phyloP scores from a whole-genome alignment of 805 yeast species.

The Wickerhamiella kurtzmanii region DNA sequence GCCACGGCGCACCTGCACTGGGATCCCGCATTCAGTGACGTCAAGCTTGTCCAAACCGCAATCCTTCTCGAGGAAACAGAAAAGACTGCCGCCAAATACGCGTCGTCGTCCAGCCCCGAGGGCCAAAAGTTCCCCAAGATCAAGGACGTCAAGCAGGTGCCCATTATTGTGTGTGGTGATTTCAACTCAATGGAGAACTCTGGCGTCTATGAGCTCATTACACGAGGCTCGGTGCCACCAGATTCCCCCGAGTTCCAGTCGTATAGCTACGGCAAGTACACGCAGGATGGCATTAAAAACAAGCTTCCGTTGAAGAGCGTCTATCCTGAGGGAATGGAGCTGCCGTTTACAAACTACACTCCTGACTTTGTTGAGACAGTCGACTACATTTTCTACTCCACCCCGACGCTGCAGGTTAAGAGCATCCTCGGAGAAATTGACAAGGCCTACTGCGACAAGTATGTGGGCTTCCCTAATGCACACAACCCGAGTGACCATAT shows the following conservation, averaged over 20 bases:
- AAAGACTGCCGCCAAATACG: constrained; percentile 39
- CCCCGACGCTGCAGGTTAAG: constrained; percentile 62
- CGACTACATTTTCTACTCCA: constrained; percentile 92
- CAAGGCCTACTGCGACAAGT: constrained; percentile 55
- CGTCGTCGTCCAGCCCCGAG: constrained; percentile 21
- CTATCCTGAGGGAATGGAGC: constrained; percentile 70
- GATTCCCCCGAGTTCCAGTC: constrained; percentile 73
- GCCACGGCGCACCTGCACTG: constrained; percentile 94
- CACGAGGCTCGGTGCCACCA: constrained; percentile 59
- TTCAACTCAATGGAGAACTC: constrained; percentile 77
- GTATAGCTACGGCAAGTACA: constrained; percentile 79
- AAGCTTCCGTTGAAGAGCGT: constrained; percentile 72
- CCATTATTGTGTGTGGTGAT: constrained; percentile 88
- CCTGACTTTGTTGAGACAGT: constrained; percentile 88
- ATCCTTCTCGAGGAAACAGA: constrained; percentile 81
- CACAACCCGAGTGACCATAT: constrained; percentile 92
- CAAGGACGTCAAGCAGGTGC: constrained; percentile 39
- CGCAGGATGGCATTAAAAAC: constrained; percentile 79
- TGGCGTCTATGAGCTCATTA: constrained; percentile 83
- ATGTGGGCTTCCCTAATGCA: constrained; percentile 87
- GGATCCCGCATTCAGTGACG: constrained; percentile 96
- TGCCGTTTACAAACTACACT: constrained; percentile 88
- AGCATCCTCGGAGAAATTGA: constrained; percentile 82
- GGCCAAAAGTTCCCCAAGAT: constrained; percentile 26
- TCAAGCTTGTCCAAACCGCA: constrained; percentile 90